A percentile compares a stretch with the other conserved stretches of the same genome.
Evolutionary conservation across 805 yeast genomes (phyloP).

Genomic region (Cephaloascus fragrans): DNA sequence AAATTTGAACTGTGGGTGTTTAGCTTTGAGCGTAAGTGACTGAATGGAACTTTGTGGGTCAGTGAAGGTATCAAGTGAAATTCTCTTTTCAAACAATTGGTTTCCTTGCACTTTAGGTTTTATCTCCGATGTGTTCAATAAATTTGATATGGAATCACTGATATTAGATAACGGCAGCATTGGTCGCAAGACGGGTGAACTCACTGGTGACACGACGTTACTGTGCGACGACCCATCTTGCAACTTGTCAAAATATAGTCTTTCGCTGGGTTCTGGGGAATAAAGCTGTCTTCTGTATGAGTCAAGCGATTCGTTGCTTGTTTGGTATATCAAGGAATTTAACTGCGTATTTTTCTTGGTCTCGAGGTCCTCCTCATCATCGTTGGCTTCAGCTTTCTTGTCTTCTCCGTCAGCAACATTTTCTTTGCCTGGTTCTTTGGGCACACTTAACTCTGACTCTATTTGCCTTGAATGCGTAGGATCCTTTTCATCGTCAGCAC

Average conservation of each 20-base stretch:
- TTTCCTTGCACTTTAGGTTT: conserved; percentile 10
- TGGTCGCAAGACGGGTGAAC: conserved; percentile 1
- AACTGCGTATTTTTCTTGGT: conserved; percentile 26
- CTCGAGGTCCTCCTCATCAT: conserved; percentile 7
- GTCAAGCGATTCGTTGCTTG: conserved; percentile 26
- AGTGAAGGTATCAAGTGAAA: conserved; percentile 28
- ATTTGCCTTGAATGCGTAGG: no score
- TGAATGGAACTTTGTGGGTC: conserved; percentile 15
- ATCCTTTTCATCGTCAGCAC: no score
- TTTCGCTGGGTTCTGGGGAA: conserved; percentile 27
- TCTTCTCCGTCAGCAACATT: conserved; percentile 1
- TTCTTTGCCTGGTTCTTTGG: no score
- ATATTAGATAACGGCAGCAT: conserved; percentile 1
- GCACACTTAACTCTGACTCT: no score
- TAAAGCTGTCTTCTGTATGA: conserved; percentile 25
- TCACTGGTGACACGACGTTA: conserved; percentile 7
- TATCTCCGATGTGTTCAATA: neutral
- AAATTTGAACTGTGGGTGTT: conserved; percentile 31
- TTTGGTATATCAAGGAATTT: conserved; percentile 28
- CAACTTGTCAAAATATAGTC: conserved; percentile 32
- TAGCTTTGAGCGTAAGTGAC: conserved; percentile 28
- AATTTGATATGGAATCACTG: neutral
- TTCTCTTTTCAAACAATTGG: conserved; percentile 20
- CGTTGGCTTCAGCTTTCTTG: conserved; percentile 2
- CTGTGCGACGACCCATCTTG: conserved; percentile 20